A percentile compares a stretch with the other conserved stretches of the same genome.
phyloP scores from a whole-genome alignment of 2,329 filamentous ascomycete genomes.

The Acephala macrosclerotiorum region DNA sequence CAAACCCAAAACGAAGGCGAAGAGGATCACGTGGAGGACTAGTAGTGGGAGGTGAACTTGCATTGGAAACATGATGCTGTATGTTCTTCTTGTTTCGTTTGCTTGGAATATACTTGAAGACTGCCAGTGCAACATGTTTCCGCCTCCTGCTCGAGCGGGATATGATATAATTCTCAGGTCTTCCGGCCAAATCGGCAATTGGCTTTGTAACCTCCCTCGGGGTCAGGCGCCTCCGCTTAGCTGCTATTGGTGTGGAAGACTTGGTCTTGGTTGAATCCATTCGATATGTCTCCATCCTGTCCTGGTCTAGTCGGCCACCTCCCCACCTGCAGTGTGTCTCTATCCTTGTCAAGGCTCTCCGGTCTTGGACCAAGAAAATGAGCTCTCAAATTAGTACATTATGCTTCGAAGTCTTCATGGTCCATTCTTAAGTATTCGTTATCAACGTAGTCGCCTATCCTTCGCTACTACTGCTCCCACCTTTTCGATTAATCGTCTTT shows the following conservation, averaged over 20 bases:
- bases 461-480: neutral
- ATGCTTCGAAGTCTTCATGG: neutral
- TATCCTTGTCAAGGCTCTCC: neutral
- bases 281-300: neutral
- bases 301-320: neutral
- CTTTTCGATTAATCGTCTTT: neutral
- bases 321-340: neutral
- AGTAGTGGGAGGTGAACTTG: conserved; percentile 2
- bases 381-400: neutral
- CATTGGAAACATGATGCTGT: neutral
- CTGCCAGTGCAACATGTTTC: neutral
- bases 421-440: neutral
- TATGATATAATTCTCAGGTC: neutral
- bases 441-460: neutral
- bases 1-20: conserved; percentile 6
- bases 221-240: neutral
- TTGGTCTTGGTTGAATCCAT: neutral
- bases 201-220: conserved; percentile 1
- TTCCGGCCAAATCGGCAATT: neutral
- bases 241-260: neutral
- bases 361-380: neutral
- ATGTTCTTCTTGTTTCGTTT: neutral
- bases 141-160: neutral
- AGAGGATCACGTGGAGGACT: conserved; percentile 10
- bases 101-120: neutral